These are phyloP conservation scores for Cardamine chenopodiifolia DNA, from an alignment of 345 rosid species.

Conservation along the genomic window DNA sequence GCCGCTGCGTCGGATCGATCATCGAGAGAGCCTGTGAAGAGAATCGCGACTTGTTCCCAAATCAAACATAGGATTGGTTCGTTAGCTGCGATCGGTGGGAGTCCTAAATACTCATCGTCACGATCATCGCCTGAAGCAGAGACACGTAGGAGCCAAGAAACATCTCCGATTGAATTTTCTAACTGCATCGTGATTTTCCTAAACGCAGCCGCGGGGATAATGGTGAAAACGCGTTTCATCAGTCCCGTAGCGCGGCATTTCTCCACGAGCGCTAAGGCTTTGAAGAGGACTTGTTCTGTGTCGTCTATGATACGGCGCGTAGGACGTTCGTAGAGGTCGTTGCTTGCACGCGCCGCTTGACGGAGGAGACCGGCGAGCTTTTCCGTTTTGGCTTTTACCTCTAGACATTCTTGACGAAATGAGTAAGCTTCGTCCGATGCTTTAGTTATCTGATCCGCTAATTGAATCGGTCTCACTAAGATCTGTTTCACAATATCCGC, in stretches of 20 bases:
- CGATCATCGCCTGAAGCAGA: conserved; percentile 60
- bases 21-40: conserved; percentile 61
- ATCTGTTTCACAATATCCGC: conserved; percentile 75
- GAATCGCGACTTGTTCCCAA: conserved; percentile 86
- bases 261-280: conserved; percentile 58
- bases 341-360: conserved; percentile 79
- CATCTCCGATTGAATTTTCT: conserved; percentile 81
- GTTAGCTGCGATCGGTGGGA: conserved; percentile 85
- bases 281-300: conserved; percentile 74
- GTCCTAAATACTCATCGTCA: conserved; percentile 68
- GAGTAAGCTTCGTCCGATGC: conserved; percentile 67
- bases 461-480: conserved; percentile 67
- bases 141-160: conserved; percentile 75
- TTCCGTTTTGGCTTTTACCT: conserved; percentile 71
- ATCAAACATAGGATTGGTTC: conserved; percentile 83
- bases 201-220: conserved; percentile 81
- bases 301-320: conserved; percentile 75
- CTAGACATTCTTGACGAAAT: conserved; percentile 73
- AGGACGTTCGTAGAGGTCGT: conserved; percentile 72
- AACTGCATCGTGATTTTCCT: conserved; percentile 64
- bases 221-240: conserved; percentile 73
- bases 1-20: conserved; percentile 78
- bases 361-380: conserved; percentile 69
- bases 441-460: conserved; percentile 74
- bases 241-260: conserved; percentile 75